Evolutionary conservation across 768 basidiomycete genomes (phyloP).

Genomic region (Tylopilus sp.): DNA sequence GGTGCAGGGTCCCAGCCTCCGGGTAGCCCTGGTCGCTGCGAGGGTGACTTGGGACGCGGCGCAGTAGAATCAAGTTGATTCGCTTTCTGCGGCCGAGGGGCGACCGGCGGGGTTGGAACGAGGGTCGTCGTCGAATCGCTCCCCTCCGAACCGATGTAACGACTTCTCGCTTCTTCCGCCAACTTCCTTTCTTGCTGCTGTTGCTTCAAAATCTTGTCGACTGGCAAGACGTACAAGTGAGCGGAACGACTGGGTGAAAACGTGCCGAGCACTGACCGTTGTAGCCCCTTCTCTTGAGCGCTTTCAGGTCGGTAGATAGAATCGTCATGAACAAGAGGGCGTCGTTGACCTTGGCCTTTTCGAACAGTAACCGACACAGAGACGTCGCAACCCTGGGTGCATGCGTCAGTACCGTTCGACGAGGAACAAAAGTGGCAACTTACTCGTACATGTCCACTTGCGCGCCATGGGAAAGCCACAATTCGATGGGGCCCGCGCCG

Average conservation of each 20-base stretch:
- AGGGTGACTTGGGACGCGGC: conserved; percentile 19
- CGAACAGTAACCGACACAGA: conserved; percentile 75
- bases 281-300: conserved; percentile 80
- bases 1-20: conserved; percentile 23
- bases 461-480: conserved; percentile 74
- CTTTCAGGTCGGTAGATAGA: conserved; percentile 82
- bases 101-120: conserved; percentile 10
- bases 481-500: conserved; percentile 57
- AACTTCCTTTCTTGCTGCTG: conserved; percentile 67
- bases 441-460: conserved; percentile 92
- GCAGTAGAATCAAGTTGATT: neutral
- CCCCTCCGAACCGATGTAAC: conserved; percentile 19
- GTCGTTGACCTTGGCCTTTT: conserved; percentile 79
- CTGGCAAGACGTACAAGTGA: conserved; percentile 36
- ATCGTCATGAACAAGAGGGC: conserved; percentile 90
- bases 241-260: neutral
- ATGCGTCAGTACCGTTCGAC: neutral
- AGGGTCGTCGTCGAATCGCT: conserved; percentile 3
- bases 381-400: conserved; percentile 72
- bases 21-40: conserved; percentile 15
- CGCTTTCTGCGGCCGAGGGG: conserved; percentile 11
- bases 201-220: conserved; percentile 86
- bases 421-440: conserved; percentile 32
- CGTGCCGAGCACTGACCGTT: conserved; percentile 50
- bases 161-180: conserved; percentile 43